These are phyloP conservation scores for Tympanopsis confertula DNA, from an alignment of 2,329 filamentous ascomycete species.

Conservation along the genomic window DNA sequence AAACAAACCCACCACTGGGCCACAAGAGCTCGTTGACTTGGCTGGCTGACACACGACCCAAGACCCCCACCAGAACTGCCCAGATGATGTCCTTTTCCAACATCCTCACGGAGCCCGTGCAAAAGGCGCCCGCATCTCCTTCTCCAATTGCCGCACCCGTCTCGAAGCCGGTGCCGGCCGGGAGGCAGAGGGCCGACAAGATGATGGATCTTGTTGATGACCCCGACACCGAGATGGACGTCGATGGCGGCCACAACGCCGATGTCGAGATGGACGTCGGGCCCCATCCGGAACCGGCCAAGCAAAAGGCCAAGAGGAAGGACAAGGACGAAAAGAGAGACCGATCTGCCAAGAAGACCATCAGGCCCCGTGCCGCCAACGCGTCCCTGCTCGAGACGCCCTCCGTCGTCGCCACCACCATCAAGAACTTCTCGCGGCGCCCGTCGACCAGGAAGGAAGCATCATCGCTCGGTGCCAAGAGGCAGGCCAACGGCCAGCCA, in stretches of 20 bases:
- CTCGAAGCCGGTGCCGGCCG: no score
- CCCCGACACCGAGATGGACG: not conserved
- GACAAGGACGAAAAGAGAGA: conserved; percentile 16
- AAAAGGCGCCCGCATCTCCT: conserved; percentile 34
- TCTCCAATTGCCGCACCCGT: no score
- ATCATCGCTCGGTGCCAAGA: conserved; percentile 36
- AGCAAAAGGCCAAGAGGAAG: conserved; percentile 7
- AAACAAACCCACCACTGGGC: no score
- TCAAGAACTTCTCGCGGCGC: not conserved
- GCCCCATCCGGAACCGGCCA: conserved; percentile 13
- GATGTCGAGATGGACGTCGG: conserved; percentile 1
- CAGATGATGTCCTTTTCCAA: conserved; percentile 95
- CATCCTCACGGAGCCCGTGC: conserved; percentile 69
- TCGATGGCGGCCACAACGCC: not conserved
- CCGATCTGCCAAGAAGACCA: conserved; percentile 17
- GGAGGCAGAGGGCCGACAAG: conserved; percentile 9
- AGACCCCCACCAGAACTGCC: conserved; percentile 64
- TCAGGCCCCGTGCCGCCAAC: conserved; percentile 2
- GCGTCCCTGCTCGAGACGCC: not conserved
- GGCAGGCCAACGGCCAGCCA: conserved; percentile 46
- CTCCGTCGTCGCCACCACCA: not conserved
- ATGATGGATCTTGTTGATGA: no score
- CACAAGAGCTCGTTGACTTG: no score
- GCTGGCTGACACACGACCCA: conserved; percentile 4
- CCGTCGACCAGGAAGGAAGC: conserved; percentile 23